Evolutionary conservation across 306 rosid genomes (phyloP).

Genomic region (Gillenia trifoliata): DNA sequence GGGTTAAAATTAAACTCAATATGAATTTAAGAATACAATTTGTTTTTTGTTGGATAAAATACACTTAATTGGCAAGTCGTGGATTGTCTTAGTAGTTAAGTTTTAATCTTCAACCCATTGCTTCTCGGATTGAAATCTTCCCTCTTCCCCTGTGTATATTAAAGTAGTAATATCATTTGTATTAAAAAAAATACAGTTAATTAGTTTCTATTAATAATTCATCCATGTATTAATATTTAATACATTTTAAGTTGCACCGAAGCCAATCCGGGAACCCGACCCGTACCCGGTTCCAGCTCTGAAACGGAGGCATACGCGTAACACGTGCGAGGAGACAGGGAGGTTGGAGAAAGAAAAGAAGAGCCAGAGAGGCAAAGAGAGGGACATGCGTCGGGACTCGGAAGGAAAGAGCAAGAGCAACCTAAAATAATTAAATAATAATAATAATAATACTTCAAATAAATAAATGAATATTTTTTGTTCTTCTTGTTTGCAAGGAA

Average conservation of each 20-base stretch:
- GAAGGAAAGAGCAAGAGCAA: neutral
- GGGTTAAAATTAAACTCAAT: no score
- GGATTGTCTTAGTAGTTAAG: no score
- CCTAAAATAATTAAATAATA: neutral
- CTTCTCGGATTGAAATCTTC: no score
- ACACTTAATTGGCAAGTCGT: no score
- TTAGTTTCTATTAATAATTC: no score
- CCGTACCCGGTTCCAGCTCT: neutral
- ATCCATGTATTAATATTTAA: neutral
- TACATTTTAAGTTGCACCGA: neutral
- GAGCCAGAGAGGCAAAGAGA: neutral
- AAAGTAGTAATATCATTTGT: no score
- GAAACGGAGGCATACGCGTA: neutral
- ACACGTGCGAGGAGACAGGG: neutral
- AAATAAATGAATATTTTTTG: neutral
- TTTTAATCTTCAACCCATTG: no score
- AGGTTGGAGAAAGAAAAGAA: neutral
- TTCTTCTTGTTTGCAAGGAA: conserved; percentile 23
- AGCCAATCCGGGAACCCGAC: neutral
- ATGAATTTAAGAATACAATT: no score
- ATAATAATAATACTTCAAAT: neutral
- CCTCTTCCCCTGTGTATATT: no score
- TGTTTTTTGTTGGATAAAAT: no score
- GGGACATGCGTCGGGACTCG: conserved; percentile 1
- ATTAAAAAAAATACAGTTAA: no score